These are phyloP conservation scores for Bipolaris bicolor DNA, from an alignment of 2,329 filamentous ascomycete genomes.

Conservation along the genomic window DNA sequence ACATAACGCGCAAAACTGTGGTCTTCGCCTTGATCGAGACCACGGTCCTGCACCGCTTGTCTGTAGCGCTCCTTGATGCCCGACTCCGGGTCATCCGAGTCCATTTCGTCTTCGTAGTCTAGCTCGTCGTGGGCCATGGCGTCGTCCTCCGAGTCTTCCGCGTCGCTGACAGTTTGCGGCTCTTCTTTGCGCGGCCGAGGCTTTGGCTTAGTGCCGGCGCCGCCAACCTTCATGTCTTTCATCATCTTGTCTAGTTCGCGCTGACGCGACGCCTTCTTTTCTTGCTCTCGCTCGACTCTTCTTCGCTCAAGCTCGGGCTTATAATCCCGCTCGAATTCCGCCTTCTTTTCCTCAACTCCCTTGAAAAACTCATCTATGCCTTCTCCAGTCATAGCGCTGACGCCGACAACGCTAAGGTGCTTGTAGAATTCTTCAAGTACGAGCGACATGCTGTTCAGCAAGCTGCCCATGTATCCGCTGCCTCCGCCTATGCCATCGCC, in stretches of 20 bases:
- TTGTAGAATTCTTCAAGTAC: slow-evolving; percentile 98
- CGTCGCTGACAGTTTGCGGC: slow-evolving; percentile 58
- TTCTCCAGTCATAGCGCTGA: slow-evolving; percentile 89
- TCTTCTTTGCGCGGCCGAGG: slow-evolving; percentile 51
- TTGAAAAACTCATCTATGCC: slow-evolving; percentile 94
- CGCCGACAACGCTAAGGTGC: slow-evolving; percentile 88
- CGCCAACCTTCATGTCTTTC: slow-evolving; percentile 78
- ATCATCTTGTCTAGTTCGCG: slow-evolving; percentile 91
- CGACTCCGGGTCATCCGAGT: slow-evolving; percentile 62
- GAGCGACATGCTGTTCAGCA: slow-evolving; percentile 96
- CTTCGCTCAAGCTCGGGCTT: slow-evolving; percentile 86
- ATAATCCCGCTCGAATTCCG: slow-evolving; percentile 90
- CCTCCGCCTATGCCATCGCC: slow-evolving; percentile 73
- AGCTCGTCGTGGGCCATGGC: slow-evolving; percentile 59
- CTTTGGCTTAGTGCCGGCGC: slow-evolving; percentile 39
- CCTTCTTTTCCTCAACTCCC: slow-evolving; percentile 82
- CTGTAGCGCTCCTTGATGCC: slow-evolving; percentile 78
- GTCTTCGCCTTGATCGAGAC: slow-evolving; percentile 53
- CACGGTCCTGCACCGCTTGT: slow-evolving; percentile 67
- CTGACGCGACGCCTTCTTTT: slow-evolving; percentile 74
- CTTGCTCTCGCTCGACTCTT: slow-evolving; percentile 74
- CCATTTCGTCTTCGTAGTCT: slow-evolving; percentile 61
- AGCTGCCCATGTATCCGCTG: slow-evolving; percentile 93
- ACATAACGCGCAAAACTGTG: slow-evolving; percentile 60
- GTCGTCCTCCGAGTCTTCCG: slow-evolving; percentile 60